Percentiles rank a stretch among this genome's conserved stretches.
These are phyloP conservation scores for Stagonosporopsis chrysanthemi DNA, from an alignment of 2,329 filamentous ascomycete species.

Conservation along the genomic window DNA sequence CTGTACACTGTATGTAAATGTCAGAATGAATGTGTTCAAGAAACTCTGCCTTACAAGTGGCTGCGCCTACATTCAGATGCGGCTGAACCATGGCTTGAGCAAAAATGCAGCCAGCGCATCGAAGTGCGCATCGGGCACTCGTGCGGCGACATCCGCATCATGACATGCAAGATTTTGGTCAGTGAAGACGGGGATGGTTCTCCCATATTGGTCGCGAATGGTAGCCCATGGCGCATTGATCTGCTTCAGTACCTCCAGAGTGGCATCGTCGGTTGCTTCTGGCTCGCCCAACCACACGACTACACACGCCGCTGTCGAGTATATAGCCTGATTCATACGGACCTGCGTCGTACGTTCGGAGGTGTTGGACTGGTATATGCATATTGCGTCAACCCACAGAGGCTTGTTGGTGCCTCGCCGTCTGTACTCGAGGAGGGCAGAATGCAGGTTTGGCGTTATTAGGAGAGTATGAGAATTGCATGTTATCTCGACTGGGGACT, in stretches of 20 bases:
- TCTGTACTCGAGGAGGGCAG: not conserved
- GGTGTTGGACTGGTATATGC: constrained; percentile 2
- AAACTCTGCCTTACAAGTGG: no score
- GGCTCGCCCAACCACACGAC: constrained; percentile 12
- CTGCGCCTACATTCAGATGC: constrained; percentile 14
- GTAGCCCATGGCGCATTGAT: constrained; percentile 12
- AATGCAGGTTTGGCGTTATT: not conserved
- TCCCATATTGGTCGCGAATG: not conserved
- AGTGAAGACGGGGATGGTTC: not conserved
- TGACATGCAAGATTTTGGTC: not conserved
- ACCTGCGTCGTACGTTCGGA: constrained; percentile 13
- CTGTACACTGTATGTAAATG: not conserved
- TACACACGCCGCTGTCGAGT: not conserved
- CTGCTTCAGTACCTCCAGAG: not conserved
- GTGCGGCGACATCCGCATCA: not conserved
- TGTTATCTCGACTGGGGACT: not conserved
- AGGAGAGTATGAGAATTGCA: not conserved
- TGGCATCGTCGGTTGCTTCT: not conserved
- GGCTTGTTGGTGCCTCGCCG: not conserved
- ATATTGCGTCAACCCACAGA: constrained; percentile 12
- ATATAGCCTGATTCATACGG: constrained; percentile 13
- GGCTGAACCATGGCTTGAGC: constrained; percentile 12
- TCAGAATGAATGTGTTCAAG: not conserved
- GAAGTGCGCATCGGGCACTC: not conserved
- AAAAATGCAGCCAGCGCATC: constrained; percentile 10